phyloP scores from a whole-genome alignment of 768 basidiomycete genomes.

The Boletus tomentosulus region DNA sequence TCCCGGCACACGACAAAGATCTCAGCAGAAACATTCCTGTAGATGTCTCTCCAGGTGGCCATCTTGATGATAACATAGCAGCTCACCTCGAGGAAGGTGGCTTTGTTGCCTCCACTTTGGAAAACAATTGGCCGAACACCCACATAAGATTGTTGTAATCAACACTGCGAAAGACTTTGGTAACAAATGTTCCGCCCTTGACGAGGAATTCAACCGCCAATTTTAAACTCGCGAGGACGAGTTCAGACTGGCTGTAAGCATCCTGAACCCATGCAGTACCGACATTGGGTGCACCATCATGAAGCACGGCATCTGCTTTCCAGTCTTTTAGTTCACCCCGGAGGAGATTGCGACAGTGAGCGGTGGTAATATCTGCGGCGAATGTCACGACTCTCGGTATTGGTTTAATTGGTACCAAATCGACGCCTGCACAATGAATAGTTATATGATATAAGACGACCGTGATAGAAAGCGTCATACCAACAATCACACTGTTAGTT shows the following conservation, averaged over 20 bases:
- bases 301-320: conserved; percentile 97
- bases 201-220: conserved; percentile 91
- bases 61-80: background rate
- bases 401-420: conserved; percentile 93
- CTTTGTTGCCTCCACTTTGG: conserved; percentile 96
- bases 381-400: conserved; percentile 92
- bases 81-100: conserved; percentile 91
- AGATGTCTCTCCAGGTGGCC: background rate
- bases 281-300: conserved; percentile 99
- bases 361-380: conserved; percentile 90
- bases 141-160: conserved; percentile 99
- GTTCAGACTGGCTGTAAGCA: conserved; percentile 94
- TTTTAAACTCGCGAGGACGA: conserved; percentile 92
- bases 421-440: conserved; percentile 62
- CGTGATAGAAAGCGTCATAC: conserved; percentile 37
- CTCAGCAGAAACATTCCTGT: conserved; percentile 96
- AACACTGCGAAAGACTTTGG: conserved; percentile 96
- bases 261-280: conserved; percentile 99
- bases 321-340: conserved; percentile 92
- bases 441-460: conserved; percentile 6
- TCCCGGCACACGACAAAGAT: conserved; percentile 98
- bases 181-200: conserved; percentile 94
- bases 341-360: conserved; percentile 83
- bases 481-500: conserved; percentile 84
- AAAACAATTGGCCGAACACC: conserved; percentile 97